Conservation (phyloP, 2,329 filamentous ascomycete genomes). For the Venturia effusa region DNA sequence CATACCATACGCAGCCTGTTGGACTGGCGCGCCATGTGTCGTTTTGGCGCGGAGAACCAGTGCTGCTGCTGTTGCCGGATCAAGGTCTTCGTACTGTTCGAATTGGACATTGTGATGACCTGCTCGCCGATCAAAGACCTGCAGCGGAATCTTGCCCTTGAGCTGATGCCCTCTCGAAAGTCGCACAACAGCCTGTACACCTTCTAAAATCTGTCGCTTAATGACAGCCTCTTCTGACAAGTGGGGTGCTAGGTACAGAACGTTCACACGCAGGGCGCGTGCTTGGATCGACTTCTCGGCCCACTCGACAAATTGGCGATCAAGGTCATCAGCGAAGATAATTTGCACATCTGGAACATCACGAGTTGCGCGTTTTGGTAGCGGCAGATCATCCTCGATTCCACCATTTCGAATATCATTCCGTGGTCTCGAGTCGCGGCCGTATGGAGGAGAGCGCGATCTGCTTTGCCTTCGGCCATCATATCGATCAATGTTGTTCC, state of each 20-base stretch:
- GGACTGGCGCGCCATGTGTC: slow-evolving; percentile 14
- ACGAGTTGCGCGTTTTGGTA: slow-evolving; percentile 60
- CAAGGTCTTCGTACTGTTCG: slow-evolving; percentile 75
- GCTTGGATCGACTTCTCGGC: slow-evolving; percentile 66
- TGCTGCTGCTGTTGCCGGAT: slow-evolving; percentile 67
- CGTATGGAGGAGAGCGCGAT: slow-evolving; percentile 52
- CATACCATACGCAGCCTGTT: background rate
- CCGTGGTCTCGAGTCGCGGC: background rate
- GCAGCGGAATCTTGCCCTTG: slow-evolving; percentile 64
- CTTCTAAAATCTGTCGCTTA: slow-evolving; percentile 75
- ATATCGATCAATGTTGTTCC: slow-evolving; percentile 36
- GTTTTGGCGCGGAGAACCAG: slow-evolving; percentile 63
- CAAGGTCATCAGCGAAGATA: slow-evolving; percentile 64
- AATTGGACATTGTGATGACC: slow-evolving; percentile 69
- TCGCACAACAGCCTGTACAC: slow-evolving; percentile 74
- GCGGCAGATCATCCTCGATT: slow-evolving; percentile 45
- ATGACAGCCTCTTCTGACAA: slow-evolving; percentile 71
- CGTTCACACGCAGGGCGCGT: slow-evolving; percentile 62
- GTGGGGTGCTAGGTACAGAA: slow-evolving; percentile 67
- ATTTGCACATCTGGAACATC: slow-evolving; percentile 87
- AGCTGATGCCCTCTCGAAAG: slow-evolving; percentile 60
- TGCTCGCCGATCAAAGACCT: slow-evolving; percentile 71
- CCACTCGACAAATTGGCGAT: slow-evolving; percentile 68
- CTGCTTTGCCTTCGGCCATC: slow-evolving; percentile 44
- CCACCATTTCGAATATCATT: background rate